Evolutionary conservation across 805 yeast species (phyloP), one percentile per base, ranked within the genome.

Genomic region (Sugiyamaella boreocaroliniensis): DNA sequence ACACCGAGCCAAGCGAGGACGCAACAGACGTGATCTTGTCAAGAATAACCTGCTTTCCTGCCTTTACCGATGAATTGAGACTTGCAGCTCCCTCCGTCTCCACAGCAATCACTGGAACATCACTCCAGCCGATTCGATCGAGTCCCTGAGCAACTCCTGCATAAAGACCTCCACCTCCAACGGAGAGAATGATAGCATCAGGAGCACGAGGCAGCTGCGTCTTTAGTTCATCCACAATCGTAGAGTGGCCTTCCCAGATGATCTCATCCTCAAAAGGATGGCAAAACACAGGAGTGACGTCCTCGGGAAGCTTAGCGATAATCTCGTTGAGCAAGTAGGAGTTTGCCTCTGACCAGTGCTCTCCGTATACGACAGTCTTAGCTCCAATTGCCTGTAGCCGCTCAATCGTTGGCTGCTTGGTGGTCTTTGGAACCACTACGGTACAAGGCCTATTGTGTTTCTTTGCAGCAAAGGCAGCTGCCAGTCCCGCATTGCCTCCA

Each of bases 401-500:
- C 10, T 70, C 69, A 6, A 71, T 64, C 67, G 82, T 79, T 26
- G 71, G 68, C 2, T 60, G 60, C 50, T 76, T 75, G 10, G 86
- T 74, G 2, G 71, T 64, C 0, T 61, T 64, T 1, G 89, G 89
- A 1, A 84, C 78, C 0, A 80, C 85, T 1, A 84, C 86, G 0
- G 85, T 80, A 58, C 84, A 79, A 1, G 62, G 64, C 8, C 51
- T 43, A 1, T 83, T 83, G 64, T 85, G 71, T 49, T 80, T 77
- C 52, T 78, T 80, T 2, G 97, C 95, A 15, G 95, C 86, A 65
- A 71, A 87, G 0, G 97, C 97, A 15, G 89, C 96, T 56, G 98
- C 98, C 62, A 89, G 92, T 1, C 98, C 98, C 57, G 95, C 98
- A 68, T 92, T 92, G 40, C 98, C 98, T 3, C 97, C 98, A 16